Evolutionary conservation across 2,329 filamentous ascomycete species (phyloP), one percentile per base, ranked within the genome.

Genomic region (Tolypocladium pustulatum): DNA sequence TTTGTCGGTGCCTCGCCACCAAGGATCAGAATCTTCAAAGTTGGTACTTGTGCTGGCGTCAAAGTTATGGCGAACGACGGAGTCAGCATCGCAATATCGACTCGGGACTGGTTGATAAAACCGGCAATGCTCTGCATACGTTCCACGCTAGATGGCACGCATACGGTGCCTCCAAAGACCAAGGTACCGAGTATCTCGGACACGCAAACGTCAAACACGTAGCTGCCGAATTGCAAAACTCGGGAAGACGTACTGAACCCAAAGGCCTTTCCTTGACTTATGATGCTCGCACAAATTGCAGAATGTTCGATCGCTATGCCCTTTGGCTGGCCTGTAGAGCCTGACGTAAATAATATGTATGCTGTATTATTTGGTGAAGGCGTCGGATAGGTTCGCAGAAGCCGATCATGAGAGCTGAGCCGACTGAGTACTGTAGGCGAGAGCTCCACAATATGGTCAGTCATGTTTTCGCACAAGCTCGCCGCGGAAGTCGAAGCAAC

Each of bases 151-250:
- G 62, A 58, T 0, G 66, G 66, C 2, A 67, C 61, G 17, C 66
- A 68, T 8, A 67, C 57, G 1, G 61, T 62, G 1, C 62, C 66
- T 0, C 64, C 66, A 8, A 58, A 56, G 15, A 62, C 41, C 36
- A 68, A 62, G 0, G 65, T 57, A 1, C 61, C 63, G 25, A 66
- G 40, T 12, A 68, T 63, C 37, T 67, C 65, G 1, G 54, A 54
- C 13, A 82, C 66, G 46, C 73, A 76, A 1, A 75, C 74, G 59
- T 83, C 79, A 54, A 81, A 82, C 0, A 75, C 77, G 61, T 77
- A 80, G 8, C 74, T 75, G 4, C 77, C 76, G 58, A 79, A 80
- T 58, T 81, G 78, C 52, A 84, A 60, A 6, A 83, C 76, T 3
- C 85, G 76, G 8, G 81, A 81, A 1, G 66, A 68, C 9, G 65